A percentile compares a stretch with the other conserved stretches of the same genome.
Evolutionary conservation across 2,329 filamentous ascomycete genomes (phyloP).

Genomic region (Epicoccum sorghinum): DNA sequence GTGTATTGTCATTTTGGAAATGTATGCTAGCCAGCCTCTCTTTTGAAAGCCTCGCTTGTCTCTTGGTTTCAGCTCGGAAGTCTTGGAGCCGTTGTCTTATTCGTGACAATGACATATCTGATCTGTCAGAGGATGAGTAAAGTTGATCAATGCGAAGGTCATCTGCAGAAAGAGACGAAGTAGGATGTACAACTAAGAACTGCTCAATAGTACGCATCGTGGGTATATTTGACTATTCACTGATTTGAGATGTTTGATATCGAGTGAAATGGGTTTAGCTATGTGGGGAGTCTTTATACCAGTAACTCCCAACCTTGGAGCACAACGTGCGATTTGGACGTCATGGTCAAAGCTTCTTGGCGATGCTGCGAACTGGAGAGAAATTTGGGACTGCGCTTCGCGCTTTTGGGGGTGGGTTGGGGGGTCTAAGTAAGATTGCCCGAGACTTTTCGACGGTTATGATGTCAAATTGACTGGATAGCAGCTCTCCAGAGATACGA

Average conservation of each 20-base stretch:
- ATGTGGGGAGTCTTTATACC: slow-evolving; percentile 7
- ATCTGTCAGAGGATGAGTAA: background rate
- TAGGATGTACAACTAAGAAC: background rate
- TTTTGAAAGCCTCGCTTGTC: background rate
- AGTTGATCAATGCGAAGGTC: background rate
- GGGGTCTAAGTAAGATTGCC: slow-evolving; percentile 10
- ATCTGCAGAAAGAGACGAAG: background rate
- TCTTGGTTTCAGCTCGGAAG: background rate
- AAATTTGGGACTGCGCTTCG: slow-evolving; percentile 3
- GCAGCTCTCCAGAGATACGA: background rate
- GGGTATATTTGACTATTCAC: background rate
- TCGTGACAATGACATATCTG: background rate
- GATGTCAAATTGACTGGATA: slow-evolving; percentile 1
- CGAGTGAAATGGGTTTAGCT: background rate
- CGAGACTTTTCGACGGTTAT: background rate
- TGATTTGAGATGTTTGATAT: background rate
- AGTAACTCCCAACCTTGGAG: slow-evolving; percentile 1
- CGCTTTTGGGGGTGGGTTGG: slow-evolving; percentile 1
- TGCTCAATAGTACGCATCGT: background rate
- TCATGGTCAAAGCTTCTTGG: slow-evolving; percentile 2
- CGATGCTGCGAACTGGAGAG: background rate
- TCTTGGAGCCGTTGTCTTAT: background rate
- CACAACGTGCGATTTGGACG: background rate
- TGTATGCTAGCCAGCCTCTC: background rate
- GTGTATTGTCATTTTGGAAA: background rate